phyloP scores from a whole-genome alignment of 345 rosid genomes.

The Laguncularia racemosa region DNA sequence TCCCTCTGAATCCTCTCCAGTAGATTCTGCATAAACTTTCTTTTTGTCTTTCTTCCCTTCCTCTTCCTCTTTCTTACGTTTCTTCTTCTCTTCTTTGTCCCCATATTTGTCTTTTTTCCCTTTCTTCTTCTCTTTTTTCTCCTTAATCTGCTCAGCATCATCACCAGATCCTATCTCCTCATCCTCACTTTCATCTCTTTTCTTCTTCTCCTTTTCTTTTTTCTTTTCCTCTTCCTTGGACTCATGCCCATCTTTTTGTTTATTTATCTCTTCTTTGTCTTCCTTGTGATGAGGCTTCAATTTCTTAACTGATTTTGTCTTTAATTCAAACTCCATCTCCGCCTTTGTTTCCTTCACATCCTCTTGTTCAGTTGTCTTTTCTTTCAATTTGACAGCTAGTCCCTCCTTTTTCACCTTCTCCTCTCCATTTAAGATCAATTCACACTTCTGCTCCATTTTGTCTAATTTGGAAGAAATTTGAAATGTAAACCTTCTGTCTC shows the following conservation, averaged over 20 bases:
- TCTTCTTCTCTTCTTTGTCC: slow-evolving; percentile 11
- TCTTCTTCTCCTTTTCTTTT: slow-evolving; percentile 5
- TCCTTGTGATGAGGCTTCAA: slow-evolving; percentile 26
- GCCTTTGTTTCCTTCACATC: slow-evolving; percentile 25
- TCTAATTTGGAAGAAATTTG: slow-evolving; percentile 2
- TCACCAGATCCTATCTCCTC: neutral
- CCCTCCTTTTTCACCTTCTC: slow-evolving; percentile 48
- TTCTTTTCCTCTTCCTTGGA: neutral
- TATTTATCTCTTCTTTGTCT: slow-evolving; percentile 8
- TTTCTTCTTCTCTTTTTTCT: slow-evolving; percentile 4
- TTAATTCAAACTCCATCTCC: slow-evolving; percentile 45
- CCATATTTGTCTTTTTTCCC: neutral
- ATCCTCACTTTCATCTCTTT: slow-evolving; percentile 5
- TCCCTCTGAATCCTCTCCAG: slow-evolving; percentile 5
- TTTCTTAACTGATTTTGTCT: slow-evolving; percentile 52
- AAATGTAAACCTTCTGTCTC: slow-evolving; percentile 11
- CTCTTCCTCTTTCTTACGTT: slow-evolving; percentile 5
- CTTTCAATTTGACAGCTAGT: slow-evolving; percentile 42
- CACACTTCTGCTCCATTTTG: slow-evolving; percentile 26
- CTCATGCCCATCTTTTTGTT: slow-evolving; percentile 5
- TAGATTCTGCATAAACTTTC: neutral
- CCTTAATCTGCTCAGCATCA: neutral
- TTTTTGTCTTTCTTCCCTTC: slow-evolving; percentile 5
- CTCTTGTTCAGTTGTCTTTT: slow-evolving; percentile 25
- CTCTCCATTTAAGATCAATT: slow-evolving; percentile 17